These are phyloP conservation scores for Onygenales sp. DNA, from an alignment of 2,329 filamentous ascomycete species.

Conservation along the genomic window DNA sequence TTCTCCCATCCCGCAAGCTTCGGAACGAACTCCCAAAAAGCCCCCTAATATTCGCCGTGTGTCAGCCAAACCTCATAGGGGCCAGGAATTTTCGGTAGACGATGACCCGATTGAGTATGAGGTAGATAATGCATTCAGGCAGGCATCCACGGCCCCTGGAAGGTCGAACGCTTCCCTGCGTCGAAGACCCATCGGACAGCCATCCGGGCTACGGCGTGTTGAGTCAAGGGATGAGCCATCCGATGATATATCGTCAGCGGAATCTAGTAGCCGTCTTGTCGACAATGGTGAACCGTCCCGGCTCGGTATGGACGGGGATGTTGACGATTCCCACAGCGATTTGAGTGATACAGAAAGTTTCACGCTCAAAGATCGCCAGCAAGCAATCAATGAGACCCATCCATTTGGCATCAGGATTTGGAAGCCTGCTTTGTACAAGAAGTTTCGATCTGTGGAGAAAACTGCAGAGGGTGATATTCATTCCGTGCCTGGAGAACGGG, in stretches of 20 bases:
- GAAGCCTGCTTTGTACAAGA: slow-evolving; percentile 98
- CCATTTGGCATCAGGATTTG: slow-evolving; percentile 97
- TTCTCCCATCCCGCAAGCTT: slow-evolving; percentile 31
- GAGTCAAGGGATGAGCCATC: slow-evolving; percentile 29
- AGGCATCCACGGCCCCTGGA: slow-evolving; percentile 17
- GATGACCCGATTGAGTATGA: slow-evolving; percentile 76
- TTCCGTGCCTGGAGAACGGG: slow-evolving; percentile 78
- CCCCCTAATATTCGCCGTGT: slow-evolving; percentile 63
- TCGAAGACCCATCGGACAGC: slow-evolving; percentile 25
- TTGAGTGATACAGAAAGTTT: slow-evolving; percentile 94
- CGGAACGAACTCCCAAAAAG: slow-evolving; percentile 50
- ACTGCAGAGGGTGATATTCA: slow-evolving; percentile 95
- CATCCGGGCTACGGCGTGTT: slow-evolving; percentile 23
- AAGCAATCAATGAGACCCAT: slow-evolving; percentile 97
- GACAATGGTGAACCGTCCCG: slow-evolving; percentile 31
- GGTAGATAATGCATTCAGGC: slow-evolving; percentile 40
- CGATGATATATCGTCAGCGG: slow-evolving; percentile 28
- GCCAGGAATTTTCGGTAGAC: slow-evolving; percentile 82
- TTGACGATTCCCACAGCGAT: slow-evolving; percentile 58
- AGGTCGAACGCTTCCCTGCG: slow-evolving; percentile 31
- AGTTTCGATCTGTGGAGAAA: slow-evolving; percentile 89
- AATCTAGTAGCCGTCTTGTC: slow-evolving; percentile 21
- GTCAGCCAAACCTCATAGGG: slow-evolving; percentile 72
- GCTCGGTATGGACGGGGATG: slow-evolving; percentile 39
- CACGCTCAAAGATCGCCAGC: slow-evolving; percentile 89